A percentile compares a stretch with the other conserved stretches of the same genome.
These are phyloP conservation scores for Sclerotinia nivalis DNA, from an alignment of 2,329 filamentous ascomycete species.

Conservation along the genomic window DNA sequence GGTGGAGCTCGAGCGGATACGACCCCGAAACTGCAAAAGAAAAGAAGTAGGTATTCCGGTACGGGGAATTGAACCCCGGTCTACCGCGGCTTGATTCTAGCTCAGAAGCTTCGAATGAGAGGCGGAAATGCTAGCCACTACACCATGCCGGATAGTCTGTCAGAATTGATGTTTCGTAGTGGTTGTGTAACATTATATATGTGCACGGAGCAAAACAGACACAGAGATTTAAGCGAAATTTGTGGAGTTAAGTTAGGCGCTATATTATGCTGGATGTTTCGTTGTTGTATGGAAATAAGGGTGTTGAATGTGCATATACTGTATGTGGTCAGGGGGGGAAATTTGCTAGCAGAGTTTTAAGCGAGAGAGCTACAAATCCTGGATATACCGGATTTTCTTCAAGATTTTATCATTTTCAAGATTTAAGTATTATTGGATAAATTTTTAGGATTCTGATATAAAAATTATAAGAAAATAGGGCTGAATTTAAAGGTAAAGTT, in stretches of 20 bases:
- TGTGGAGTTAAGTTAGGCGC: neutral
- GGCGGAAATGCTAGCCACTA: slow-evolving; percentile 13
- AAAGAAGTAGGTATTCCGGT: neutral
- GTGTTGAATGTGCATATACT: neutral
- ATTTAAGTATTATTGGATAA: too few relatives aligned
- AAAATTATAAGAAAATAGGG: too few relatives aligned
- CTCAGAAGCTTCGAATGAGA: neutral
- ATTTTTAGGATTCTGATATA: too few relatives aligned
- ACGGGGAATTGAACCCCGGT: slow-evolving; percentile 13
- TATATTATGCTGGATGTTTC: neutral
- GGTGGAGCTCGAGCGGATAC: neutral
- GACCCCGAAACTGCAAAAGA: neutral
- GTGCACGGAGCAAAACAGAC: too few relatives aligned
- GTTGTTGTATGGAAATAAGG: fast-evolving
- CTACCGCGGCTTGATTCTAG: neutral
- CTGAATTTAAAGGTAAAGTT: too few relatives aligned
- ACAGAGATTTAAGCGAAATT: too few relatives aligned
- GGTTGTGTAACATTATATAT: too few relatives aligned
- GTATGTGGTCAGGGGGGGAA: neutral
- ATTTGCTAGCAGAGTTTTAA: neutral
- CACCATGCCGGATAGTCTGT: neutral
- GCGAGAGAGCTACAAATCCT: neutral
- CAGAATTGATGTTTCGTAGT: too few relatives aligned
- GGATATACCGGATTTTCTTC: too few relatives aligned
- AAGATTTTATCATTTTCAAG: too few relatives aligned